These are phyloP conservation scores for Austroboletus rostrupii DNA, from an alignment of 1,284 basidiomycete genomes.

Conservation along the genomic window DNA sequence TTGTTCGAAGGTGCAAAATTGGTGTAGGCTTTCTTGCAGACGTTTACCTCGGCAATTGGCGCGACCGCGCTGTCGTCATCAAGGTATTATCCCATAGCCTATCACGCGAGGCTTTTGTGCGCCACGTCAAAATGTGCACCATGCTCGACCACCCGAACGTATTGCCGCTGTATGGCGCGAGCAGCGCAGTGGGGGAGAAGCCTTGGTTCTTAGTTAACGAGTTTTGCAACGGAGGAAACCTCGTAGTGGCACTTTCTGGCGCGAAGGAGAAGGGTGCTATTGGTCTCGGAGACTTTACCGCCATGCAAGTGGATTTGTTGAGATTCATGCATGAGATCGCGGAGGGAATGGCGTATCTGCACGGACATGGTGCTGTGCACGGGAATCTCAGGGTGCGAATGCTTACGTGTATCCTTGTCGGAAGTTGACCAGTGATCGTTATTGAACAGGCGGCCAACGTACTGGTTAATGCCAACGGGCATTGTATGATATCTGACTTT, in stretches of 20 bases:
- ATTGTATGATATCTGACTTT: constrained; percentile 74
- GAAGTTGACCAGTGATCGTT: neutral
- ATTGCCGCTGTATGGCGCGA: constrained; percentile 56
- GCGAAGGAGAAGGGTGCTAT: constrained; percentile 2
- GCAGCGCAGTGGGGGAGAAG: constrained; percentile 50
- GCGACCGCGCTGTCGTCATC: constrained; percentile 54
- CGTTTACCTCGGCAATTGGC: constrained; percentile 67
- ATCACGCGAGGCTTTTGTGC: constrained; percentile 46
- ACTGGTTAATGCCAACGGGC: constrained; percentile 61
- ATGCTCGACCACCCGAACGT: constrained; percentile 50
- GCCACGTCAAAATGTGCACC: constrained; percentile 52
- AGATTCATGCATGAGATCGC: constrained; percentile 68
- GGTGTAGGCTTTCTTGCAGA: constrained; percentile 68
- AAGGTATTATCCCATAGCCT: constrained; percentile 50
- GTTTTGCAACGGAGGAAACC: constrained; percentile 45
- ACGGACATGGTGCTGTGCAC: constrained; percentile 60
- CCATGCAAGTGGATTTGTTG: constrained; percentile 42
- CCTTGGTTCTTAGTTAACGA: constrained; percentile 72
- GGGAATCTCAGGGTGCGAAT: constrained; percentile 61
- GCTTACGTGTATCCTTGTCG: neutral
- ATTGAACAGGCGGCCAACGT: constrained; percentile 61
- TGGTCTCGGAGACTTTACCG: neutral
- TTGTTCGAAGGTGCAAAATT: constrained; percentile 59
- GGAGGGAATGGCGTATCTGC: constrained; percentile 74
- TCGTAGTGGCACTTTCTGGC: constrained; percentile 38